phyloP scores from a whole-genome alignment of 768 basidiomycete genomes.

The Trametes elegans region DNA sequence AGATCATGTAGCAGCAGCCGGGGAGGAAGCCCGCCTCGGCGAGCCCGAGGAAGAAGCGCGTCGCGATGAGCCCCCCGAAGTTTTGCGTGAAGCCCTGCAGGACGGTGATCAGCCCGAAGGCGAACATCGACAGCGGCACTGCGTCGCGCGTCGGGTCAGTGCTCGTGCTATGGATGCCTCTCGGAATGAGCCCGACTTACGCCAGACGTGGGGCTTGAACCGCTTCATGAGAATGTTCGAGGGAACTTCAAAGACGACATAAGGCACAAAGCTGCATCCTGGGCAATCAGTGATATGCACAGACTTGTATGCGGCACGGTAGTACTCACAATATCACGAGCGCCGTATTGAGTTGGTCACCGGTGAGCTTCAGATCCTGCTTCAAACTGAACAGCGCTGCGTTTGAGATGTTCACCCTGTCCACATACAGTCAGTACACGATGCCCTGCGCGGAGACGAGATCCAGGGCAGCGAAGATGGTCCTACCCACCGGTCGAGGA shows the following conservation, averaged over 20 bases:
- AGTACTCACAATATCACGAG: constrained; percentile 33
- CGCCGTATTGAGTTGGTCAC: constrained; percentile 30
- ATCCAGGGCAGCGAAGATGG: background rate
- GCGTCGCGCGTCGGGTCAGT: background rate
- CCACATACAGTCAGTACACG: background rate
- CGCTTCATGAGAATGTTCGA: constrained; percentile 34
- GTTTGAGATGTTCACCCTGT: constrained; percentile 33
- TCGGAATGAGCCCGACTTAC: constrained; percentile 16
- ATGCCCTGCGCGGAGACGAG: no score
- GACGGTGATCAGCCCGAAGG: constrained; percentile 37
- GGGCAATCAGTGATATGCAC: no score
- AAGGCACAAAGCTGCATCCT: constrained; percentile 32
- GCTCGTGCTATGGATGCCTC: background rate
- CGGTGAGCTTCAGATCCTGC: constrained; percentile 27
- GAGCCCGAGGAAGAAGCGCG: constrained; percentile 23
- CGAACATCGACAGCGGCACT: constrained; percentile 35
- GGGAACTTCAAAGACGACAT: constrained; percentile 36
- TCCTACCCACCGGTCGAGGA: constrained; percentile 33
- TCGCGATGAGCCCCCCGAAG: constrained; percentile 36
- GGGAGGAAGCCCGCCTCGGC: constrained; percentile 29
- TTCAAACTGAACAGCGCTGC: constrained; percentile 31
- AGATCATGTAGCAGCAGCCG: constrained; percentile 31
- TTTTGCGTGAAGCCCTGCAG: constrained; percentile 34
- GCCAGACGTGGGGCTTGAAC: constrained; percentile 36
- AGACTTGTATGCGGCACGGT: background rate